Base-by-base conservation (phyloP, 129 eudicot genomes). In the Centaurea solstitialis region DNA sequence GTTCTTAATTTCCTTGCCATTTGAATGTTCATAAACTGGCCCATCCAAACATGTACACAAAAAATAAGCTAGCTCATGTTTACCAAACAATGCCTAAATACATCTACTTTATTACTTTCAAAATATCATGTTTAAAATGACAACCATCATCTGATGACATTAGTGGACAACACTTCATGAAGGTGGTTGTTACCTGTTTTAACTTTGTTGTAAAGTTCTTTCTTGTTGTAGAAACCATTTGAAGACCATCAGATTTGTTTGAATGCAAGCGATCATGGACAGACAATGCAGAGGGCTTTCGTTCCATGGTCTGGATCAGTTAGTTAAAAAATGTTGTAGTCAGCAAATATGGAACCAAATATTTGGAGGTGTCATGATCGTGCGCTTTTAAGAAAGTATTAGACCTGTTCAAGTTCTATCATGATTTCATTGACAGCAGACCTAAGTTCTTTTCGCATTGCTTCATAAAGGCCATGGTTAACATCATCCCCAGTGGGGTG, bases 391-490 rank as follows among this genome's bases (percentile, higher is more conserved):
- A 22, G 20, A 53, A 33, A 24, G 40, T 45, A 43, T 70, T 82
- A 70, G 28, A 91, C 97, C 84, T 91, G 95, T 64, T 92, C 87
- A 82, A 90, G 85, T 75, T 89, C 96, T 77, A 83, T 89, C 89
- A 86, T 89, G 87, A 91, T 94, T 68, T 92, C 96, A 22, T 91
- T 86, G 79, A 90, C 96, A 77, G 96, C 93, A 84, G 91, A 68
- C 80, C 93, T 87, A 76, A 91, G 90, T 76, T 91, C 97, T 77
- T 90, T 90, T 76, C 85, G 72, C 94, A 92, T 88, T 80, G 89
- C 93, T 82, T 87, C 89, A 77, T 87, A 83, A 40, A 87, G 64
- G 67, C 84, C 93, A 78, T 76, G 77, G 74, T 84, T 83, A 37
- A 62, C 75, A 76, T 76, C 91, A 75, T 88, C 90, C 41, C 85